Percentiles rank a stretch among this genome's conserved stretches.
Evolutionary conservation across 2,329 filamentous ascomycete genomes (phyloP).

Genomic region (Stagonosporopsis tanaceti): DNA sequence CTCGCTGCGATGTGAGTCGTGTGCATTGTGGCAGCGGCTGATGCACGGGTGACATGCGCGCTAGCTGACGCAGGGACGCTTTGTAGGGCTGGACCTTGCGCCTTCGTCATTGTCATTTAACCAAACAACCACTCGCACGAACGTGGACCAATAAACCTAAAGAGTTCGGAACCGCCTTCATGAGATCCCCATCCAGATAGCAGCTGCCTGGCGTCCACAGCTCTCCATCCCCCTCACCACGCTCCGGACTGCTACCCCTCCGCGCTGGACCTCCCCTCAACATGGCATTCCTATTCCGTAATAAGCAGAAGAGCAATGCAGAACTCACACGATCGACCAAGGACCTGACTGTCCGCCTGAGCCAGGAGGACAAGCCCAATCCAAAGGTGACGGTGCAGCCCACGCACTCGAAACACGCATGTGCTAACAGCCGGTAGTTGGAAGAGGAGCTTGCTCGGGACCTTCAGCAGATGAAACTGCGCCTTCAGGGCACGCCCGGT

Average conservation of each 20-base stretch:
- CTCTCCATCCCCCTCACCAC: slow-evolving; percentile 30
- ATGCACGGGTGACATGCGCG: slow-evolving; percentile 13
- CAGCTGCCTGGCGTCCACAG: slow-evolving; percentile 39
- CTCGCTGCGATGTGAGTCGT: neutral
- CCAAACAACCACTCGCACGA: slow-evolving; percentile 14
- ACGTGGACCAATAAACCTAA: slow-evolving; percentile 5
- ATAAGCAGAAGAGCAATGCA: slow-evolving; percentile 66
- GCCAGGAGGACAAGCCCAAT: slow-evolving; percentile 63
- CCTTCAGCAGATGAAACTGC: slow-evolving; percentile 87
- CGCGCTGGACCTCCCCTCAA: slow-evolving; percentile 62
- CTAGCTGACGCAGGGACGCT: slow-evolving; percentile 20
- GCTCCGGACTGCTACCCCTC: slow-evolving; percentile 67
- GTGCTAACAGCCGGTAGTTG: slow-evolving; percentile 61
- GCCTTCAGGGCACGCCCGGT: slow-evolving; percentile 94
- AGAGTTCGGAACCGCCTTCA: slow-evolving; percentile 33
- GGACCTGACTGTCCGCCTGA: slow-evolving; percentile 67
- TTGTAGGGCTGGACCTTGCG: slow-evolving; percentile 7
- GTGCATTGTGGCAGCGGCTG: slow-evolving; percentile 16
- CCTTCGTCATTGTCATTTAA: slow-evolving; percentile 12
- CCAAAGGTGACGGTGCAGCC: slow-evolving; percentile 59
- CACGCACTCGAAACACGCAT: slow-evolving; percentile 1
- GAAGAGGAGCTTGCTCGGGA: slow-evolving; percentile 87
- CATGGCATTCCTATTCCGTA: slow-evolving; percentile 77
- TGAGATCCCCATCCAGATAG: slow-evolving; percentile 43
- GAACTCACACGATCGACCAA: slow-evolving; percentile 70